Percentiles rank a stretch among this genome's conserved stretches.
These are phyloP conservation scores for Monosporascus sp. DNA, from an alignment of 2,329 filamentous ascomycete species.

Conservation along the genomic window DNA sequence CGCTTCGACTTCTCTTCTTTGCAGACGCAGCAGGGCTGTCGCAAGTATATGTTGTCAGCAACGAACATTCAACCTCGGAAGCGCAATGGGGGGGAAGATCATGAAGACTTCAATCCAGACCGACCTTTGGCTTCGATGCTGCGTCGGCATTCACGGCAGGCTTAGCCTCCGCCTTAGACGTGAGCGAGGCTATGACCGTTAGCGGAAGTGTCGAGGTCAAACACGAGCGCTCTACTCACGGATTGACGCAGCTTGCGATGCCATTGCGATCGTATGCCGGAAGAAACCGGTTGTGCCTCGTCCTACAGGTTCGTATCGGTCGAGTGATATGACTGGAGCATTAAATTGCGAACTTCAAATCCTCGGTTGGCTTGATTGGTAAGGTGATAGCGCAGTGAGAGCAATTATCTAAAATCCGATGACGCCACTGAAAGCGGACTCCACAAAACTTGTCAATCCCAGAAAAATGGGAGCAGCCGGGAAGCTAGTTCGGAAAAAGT, in stretches of 20 bases:
- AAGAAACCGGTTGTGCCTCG: neutral
- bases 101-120: neutral
- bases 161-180: constrained; percentile 18
- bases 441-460: no score
- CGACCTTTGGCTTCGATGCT: constrained; percentile 28
- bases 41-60: neutral
- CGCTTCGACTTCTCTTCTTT: constrained; percentile 87
- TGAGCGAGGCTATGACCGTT: constrained; percentile 20
- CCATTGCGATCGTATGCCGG: constrained; percentile 7
- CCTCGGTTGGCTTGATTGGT: neutral
- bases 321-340: no score
- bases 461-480: neutral
- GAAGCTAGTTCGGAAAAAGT: no score
- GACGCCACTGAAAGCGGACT: no score
- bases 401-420: neutral
- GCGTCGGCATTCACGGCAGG: constrained; percentile 15
- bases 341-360: no score
- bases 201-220: constrained; percentile 3
- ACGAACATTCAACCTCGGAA: no score
- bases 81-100: no score
- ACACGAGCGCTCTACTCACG: constrained; percentile 11
- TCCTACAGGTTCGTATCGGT: no score
- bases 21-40: constrained; percentile 93
- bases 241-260: constrained; percentile 16
- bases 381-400: neutral